Percentiles rank a stretch among this genome's conserved stretches.
phyloP scores from a whole-genome alignment of 1,284 basidiomycete species.

The Anthracocystis walkeri region DNA sequence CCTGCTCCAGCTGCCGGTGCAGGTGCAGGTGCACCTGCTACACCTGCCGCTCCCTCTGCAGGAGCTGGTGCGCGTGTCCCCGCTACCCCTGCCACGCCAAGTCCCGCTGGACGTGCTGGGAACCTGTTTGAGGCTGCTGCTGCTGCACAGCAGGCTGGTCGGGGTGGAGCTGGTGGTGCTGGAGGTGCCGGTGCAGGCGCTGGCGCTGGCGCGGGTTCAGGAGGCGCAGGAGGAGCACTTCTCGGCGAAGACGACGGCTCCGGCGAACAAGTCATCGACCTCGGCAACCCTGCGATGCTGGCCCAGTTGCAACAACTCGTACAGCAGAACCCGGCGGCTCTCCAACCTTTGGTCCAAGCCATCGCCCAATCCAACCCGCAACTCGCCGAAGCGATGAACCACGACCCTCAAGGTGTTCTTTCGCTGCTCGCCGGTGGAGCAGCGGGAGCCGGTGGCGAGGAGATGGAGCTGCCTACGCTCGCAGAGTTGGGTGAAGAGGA shows the following conservation, averaged over 20 bases:
- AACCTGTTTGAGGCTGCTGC: conserved; percentile 71
- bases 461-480: conserved; percentile 57
- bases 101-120: conserved; percentile 56
- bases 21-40: conserved; percentile 73
- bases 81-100: conserved; percentile 48
- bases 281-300: conserved; percentile 67
- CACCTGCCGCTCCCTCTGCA: conserved; percentile 72
- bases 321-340: conserved; percentile 66
- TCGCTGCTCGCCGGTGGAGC: conserved; percentile 60
- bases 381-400: conserved; percentile 64
- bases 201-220: conserved; percentile 18
- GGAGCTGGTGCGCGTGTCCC: conserved; percentile 68
- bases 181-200: conserved; percentile 41
- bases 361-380: conserved; percentile 68
- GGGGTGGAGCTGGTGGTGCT: conserved; percentile 25
- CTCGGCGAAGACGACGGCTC: conserved; percentile 61
- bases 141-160: conserved; percentile 56
- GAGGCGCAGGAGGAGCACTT: conserved; percentile 37
- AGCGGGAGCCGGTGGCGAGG: conserved; percentile 53
- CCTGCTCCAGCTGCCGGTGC: conserved; percentile 74
- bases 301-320: conserved; percentile 64
- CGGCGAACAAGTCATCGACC: conserved; percentile 64
- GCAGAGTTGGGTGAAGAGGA: conserved; percentile 63
- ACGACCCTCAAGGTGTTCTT: conserved; percentile 66
- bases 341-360: conserved; percentile 67